Evolutionary conservation across 768 basidiomycete genomes (phyloP).

Genomic region (Amanita thiersii): DNA sequence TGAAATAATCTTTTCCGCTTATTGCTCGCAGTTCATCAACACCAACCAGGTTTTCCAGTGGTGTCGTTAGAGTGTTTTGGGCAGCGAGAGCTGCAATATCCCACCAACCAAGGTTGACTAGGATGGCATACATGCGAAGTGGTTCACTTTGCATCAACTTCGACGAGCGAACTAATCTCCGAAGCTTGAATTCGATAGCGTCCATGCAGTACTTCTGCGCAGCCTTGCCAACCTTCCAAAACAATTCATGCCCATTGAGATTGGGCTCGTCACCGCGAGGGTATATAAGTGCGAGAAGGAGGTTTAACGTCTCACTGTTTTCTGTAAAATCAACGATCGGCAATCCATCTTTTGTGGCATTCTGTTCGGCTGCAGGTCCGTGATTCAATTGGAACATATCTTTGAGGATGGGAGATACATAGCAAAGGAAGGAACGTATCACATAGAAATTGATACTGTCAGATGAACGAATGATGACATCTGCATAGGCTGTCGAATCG

Average conservation of each 20-base stretch:
- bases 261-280: background rate
- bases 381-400: conserved; percentile 21
- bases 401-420: conserved; percentile 22
- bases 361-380: background rate
- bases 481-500: conserved; percentile 8
- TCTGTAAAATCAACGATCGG: conserved; percentile 11
- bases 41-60: background rate
- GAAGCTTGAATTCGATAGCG: background rate
- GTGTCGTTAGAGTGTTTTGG: background rate
- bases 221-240: conserved; percentile 3
- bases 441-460: conserved; percentile 23
- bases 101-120: conserved; percentile 1
- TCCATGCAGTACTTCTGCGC: conserved; percentile 6
- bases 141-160: background rate
- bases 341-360: background rate
- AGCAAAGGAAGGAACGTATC: conserved; percentile 17
- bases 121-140: conserved; percentile 1
- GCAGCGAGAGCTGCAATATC: background rate
- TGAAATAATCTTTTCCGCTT: conserved; percentile 1
- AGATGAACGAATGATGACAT: conserved; percentile 18
- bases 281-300: conserved; percentile 9
- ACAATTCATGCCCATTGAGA: background rate
- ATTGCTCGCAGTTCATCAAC: background rate
- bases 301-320: conserved; percentile 8
- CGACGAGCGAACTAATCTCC: background rate